Conservation (phyloP, 2,329 filamentous ascomycete genomes). For the Nigrospora sphaerica region DNA sequence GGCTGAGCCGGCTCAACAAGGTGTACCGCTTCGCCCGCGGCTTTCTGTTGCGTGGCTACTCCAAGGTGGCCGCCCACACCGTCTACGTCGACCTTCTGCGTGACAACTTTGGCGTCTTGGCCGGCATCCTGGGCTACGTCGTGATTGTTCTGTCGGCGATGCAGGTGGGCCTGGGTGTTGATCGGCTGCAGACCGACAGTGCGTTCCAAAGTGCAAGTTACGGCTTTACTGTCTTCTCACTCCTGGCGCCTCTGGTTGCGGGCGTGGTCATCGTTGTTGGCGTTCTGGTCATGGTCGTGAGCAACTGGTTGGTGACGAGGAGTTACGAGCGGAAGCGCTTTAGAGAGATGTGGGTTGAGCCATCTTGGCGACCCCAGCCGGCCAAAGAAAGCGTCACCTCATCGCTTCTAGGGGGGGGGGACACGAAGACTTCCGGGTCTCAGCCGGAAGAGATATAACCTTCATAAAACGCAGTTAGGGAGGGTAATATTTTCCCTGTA, state of each 20-base stretch:
- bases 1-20: slow-evolving; percentile 30
- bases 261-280: slow-evolving; percentile 11
- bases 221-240: slow-evolving; percentile 21
- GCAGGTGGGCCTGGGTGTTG: slow-evolving; percentile 20
- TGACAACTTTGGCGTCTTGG: slow-evolving; percentile 30
- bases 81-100: slow-evolving; percentile 30
- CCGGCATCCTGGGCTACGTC: slow-evolving; percentile 29
- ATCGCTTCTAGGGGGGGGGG: no score
- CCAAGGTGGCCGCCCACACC: slow-evolving; percentile 13
- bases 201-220: slow-evolving; percentile 21
- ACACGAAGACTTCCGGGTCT: no score
- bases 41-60: slow-evolving; percentile 17
- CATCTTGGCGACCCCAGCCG: slow-evolving; percentile 12
- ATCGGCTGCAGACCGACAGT: slow-evolving; percentile 11
- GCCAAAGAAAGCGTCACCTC: neutral
- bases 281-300: slow-evolving; percentile 15
- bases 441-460: no score
- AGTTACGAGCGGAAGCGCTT: slow-evolving; percentile 19
- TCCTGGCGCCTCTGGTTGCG: slow-evolving; percentile 17
- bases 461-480: no score
- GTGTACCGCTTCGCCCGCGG: slow-evolving; percentile 28
- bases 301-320: slow-evolving; percentile 17
- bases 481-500: no score
- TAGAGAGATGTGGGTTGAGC: slow-evolving; percentile 18
- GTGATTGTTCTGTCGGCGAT: slow-evolving; percentile 22